phyloP scores from a whole-genome alignment of 495 filamentous ascomycete species.

The Paragyromitra xinjiangensis region DNA sequence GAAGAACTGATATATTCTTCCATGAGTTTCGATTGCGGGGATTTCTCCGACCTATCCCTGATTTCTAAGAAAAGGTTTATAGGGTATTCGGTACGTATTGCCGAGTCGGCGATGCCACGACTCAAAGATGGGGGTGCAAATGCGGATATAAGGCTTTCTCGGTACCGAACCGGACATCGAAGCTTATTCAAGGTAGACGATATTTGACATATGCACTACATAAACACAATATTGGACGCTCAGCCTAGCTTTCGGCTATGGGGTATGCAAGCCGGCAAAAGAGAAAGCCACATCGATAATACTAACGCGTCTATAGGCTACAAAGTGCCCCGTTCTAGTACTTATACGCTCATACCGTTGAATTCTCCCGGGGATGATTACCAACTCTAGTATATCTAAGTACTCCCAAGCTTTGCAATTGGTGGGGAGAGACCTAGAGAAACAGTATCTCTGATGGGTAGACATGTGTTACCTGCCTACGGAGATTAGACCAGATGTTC shows the following conservation, averaged over 20 bases:
- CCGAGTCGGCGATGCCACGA: constrained; percentile 17
- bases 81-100: constrained; percentile 17
- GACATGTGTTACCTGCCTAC: constrained; percentile 33
- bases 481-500: constrained; percentile 21
- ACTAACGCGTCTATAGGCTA: not conserved
- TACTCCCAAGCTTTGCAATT: constrained; percentile 16
- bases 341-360: not conserved
- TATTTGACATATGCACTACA: not conserved
- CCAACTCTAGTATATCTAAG: constrained; percentile 4
- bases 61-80: not conserved
- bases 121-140: not conserved
- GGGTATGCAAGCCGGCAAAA: constrained; percentile 21
- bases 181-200: constrained; percentile 23
- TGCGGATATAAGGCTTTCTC: not conserved
- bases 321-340: not conserved
- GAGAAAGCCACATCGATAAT: not conserved
- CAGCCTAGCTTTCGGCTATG: constrained; percentile 1
- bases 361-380: constrained; percentile 15
- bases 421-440: not conserved
- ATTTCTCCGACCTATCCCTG: not conserved
- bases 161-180: constrained; percentile 17
- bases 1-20: not conserved
- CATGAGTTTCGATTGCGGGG: not conserved
- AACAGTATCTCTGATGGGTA: not conserved
- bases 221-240: not conserved